A percentile compares a stretch with the other conserved stretches of the same genome.
Conservation (phyloP, 2,329 filamentous ascomycete species). For the Nakataea oryzae region DNA sequence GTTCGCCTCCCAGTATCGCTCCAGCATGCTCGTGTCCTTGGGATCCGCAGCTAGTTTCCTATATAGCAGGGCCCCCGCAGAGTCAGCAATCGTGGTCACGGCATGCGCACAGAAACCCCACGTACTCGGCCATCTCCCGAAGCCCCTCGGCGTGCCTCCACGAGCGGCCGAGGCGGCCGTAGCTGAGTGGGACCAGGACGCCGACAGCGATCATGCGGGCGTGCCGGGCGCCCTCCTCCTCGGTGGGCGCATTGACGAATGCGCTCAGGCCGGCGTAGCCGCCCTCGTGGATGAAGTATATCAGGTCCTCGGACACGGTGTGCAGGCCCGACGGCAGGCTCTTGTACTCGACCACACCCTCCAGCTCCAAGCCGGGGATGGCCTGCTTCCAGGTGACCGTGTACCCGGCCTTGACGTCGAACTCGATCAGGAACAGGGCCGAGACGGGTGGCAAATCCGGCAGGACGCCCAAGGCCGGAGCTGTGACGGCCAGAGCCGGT, state of each 20-base stretch:
- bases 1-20: slow-evolving; percentile 70
- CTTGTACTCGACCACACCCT: slow-evolving; percentile 91
- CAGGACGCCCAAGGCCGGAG: slow-evolving; percentile 10
- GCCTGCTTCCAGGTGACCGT: slow-evolving; percentile 83
- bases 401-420: slow-evolving; percentile 86
- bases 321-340: slow-evolving; percentile 89
- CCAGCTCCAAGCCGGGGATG: slow-evolving; percentile 58
- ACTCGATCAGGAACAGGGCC: slow-evolving; percentile 80
- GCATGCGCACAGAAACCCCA: background rate
- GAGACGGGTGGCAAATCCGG: slow-evolving; percentile 52
- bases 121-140: slow-evolving; percentile 62
- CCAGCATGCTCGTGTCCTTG: slow-evolving; percentile 51
- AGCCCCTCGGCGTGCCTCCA: slow-evolving; percentile 79
- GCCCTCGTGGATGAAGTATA: slow-evolving; percentile 82
- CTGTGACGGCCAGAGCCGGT: slow-evolving; percentile 3
- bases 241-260: slow-evolving; percentile 75
- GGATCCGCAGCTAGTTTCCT: slow-evolving; percentile 56
- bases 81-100: background rate
- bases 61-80: background rate
- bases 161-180: slow-evolving; percentile 73
- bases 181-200: slow-evolving; percentile 74
- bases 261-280: slow-evolving; percentile 81
- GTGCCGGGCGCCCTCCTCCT: slow-evolving; percentile 67
- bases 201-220: slow-evolving; percentile 91
- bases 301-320: slow-evolving; percentile 76